Evolutionary conservation across 257 asterid species (phyloP).

Genomic region (Solanum virginianum): DNA sequence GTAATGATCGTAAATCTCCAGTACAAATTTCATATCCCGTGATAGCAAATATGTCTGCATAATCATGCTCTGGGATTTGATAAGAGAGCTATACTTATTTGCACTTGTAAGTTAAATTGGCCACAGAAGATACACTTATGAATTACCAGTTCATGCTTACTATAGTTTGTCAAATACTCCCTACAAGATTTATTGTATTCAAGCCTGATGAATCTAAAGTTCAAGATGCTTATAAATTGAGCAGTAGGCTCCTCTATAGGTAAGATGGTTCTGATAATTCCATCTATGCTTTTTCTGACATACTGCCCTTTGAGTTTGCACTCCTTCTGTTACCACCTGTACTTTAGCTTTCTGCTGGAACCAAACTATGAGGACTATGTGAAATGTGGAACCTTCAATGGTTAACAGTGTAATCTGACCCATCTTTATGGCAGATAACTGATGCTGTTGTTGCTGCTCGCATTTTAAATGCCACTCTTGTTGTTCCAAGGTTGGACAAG

Average conservation of each 20-base stretch:
- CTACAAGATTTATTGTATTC: background rate
- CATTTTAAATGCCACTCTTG: slow-evolving; percentile 88
- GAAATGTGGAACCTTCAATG: background rate
- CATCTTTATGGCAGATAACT: slow-evolving; percentile 46
- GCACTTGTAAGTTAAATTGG: background rate
- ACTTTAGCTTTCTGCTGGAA: background rate
- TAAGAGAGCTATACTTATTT: background rate
- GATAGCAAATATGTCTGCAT: background rate
- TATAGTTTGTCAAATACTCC: background rate
- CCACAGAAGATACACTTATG: background rate
- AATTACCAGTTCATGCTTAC: background rate
- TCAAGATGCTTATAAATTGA: background rate
- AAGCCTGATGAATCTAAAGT: background rate
- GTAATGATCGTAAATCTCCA: background rate
- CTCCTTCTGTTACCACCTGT: background rate
- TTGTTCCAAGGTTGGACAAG: slow-evolving; percentile 78
- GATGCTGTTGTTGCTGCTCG: slow-evolving; percentile 99
- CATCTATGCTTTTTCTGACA: background rate
- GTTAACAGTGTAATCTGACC: background rate
- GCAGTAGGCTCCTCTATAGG: background rate
- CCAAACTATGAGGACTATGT: background rate
- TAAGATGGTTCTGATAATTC: background rate
- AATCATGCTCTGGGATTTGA: background rate
- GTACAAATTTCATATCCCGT: background rate
- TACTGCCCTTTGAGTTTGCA: background rate